Percentiles rank a stretch among this genome's conserved stretches.
Conservation (phyloP, 345 rosid species). For the Clarkia xantiana region DNA sequence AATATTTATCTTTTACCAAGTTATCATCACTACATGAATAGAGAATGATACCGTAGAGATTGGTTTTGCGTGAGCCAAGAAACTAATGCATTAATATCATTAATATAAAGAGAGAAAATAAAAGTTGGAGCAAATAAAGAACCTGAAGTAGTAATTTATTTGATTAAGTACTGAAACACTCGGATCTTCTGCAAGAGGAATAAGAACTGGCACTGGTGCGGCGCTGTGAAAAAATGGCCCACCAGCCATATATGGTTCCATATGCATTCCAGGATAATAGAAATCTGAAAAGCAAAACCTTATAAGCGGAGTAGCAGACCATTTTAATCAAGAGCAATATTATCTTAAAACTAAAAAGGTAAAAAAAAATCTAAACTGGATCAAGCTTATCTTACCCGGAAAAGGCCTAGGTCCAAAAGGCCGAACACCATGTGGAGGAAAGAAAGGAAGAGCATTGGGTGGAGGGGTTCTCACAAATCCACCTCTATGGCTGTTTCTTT, state of each 20-base stretch:
- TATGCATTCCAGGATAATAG: slow-evolving; percentile 11
- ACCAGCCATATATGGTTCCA: slow-evolving; percentile 30
- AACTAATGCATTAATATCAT: too few relatives aligned
- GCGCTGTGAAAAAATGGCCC: slow-evolving; percentile 20
- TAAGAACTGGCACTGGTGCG: slow-evolving; percentile 18
- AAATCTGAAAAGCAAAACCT: slow-evolving; percentile 19
- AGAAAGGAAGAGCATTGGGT: slow-evolving; percentile 16
- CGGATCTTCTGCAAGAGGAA: slow-evolving; percentile 23
- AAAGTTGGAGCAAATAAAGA: neutral
- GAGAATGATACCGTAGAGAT: neutral
- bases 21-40: slow-evolving; percentile 32
- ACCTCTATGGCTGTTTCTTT: slow-evolving; percentile 35
- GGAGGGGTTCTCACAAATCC: slow-evolving; percentile 25
- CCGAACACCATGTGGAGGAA: slow-evolving; percentile 21
- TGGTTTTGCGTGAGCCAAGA: neutral
- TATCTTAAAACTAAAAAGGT: neutral
- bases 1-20: slow-evolving; percentile 13
- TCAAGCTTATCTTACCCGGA: slow-evolving; percentile 20
- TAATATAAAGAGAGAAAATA: neutral
- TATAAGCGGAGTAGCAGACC: neutral
- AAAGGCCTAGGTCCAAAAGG: slow-evolving; percentile 25
- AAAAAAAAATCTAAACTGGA: neutral
- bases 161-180: slow-evolving; percentile 25
- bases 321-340: neutral
- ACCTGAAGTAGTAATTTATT: slow-evolving; percentile 68